Evolutionary conservation across 768 basidiomycete genomes (phyloP), one percentile per base, ranked within the genome.

Genomic region (Hygrocybe punicea): DNA sequence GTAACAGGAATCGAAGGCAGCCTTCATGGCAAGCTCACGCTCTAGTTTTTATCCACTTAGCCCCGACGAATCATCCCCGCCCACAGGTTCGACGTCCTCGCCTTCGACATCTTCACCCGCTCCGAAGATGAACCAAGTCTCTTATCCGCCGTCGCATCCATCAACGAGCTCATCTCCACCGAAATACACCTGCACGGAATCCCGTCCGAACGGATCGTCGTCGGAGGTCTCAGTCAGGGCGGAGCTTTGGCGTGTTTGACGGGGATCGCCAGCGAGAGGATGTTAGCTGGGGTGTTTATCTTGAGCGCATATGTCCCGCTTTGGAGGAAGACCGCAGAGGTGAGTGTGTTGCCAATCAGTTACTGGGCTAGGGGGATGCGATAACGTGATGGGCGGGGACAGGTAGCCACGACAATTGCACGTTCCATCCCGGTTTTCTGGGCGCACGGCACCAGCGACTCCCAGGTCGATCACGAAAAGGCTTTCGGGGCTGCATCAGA

Each of bases 141-240:
- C 68, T 70, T 81, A 24, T 66, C 71, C 10, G 76, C 83, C 17
- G 78, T 79, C 5, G 69, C 73, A 17, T 68, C 72, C 14, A 66
- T 91, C 55, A 82, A 84, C 63, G 66, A 73, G 47, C 74, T 90
- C 52, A 81, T 93, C 61, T 70, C 77, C 10, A 73, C 71, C 1
- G 88, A 91, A 65, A 74, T 84, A 34, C 35, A 56, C 9, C 80
- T 84, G 36, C 72, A 74, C 6, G 81, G 81, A 25, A 82, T 89
- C 40, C 77, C 81, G 1, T 70, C 81, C 19, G 66, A 79, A 34
- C 77, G 84, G 40, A 83, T 90, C 58, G 77, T 91, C 39, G 59
- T 91, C n/a, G 89, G 86, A 6, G 90, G 90, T 1, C 82, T 90
- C 65, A 84, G 81, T 51, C 89, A 91, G 66, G 89, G 87, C 17